Evolutionary conservation across 2,329 filamentous ascomycete genomes (phyloP).

Genomic region (Nannizziopsis barbatae): DNA sequence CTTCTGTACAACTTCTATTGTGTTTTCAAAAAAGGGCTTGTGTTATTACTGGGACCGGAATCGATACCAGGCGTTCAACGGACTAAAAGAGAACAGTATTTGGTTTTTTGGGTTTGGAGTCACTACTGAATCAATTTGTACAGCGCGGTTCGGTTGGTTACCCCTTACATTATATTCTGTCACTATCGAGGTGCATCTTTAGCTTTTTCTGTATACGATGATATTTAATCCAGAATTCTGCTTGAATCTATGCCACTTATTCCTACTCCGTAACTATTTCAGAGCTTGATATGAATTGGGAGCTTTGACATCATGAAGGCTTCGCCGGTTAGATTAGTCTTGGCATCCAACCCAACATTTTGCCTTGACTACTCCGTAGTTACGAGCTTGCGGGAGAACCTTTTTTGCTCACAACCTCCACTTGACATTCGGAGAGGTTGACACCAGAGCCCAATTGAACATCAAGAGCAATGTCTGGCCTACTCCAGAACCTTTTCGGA

Average conservation of each 20-base stretch:
- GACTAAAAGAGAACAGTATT: not conserved
- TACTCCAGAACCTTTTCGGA: slow-evolving; percentile 21
- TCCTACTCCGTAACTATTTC: not conserved
- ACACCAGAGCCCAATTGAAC: slow-evolving; percentile 4
- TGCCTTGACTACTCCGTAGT: not conserved
- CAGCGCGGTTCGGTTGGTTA: not conserved
- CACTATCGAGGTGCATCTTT: not conserved
- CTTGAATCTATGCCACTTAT: no score
- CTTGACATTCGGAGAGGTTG: not conserved
- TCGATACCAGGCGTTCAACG: slow-evolving; percentile 10
- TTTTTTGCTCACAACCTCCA: not conserved
- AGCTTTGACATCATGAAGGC: not conserved
- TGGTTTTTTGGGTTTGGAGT: not conserved
- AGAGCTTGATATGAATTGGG: not conserved
- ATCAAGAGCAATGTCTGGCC: slow-evolving; percentile 17
- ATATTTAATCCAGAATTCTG: no score
- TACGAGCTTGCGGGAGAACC: not conserved
- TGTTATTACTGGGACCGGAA: not conserved
- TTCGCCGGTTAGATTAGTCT: not conserved
- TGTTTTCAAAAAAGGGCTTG: slow-evolving; percentile 3
- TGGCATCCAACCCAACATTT: slow-evolving; percentile 6
- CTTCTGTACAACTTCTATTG: slow-evolving; percentile 3
- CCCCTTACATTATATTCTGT: slow-evolving; percentile 6
- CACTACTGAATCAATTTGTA: not conserved
- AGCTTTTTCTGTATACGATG: no score